Base-by-base conservation (phyloP, 257 asterid genomes). In the Solanum bukasovii region DNA sequence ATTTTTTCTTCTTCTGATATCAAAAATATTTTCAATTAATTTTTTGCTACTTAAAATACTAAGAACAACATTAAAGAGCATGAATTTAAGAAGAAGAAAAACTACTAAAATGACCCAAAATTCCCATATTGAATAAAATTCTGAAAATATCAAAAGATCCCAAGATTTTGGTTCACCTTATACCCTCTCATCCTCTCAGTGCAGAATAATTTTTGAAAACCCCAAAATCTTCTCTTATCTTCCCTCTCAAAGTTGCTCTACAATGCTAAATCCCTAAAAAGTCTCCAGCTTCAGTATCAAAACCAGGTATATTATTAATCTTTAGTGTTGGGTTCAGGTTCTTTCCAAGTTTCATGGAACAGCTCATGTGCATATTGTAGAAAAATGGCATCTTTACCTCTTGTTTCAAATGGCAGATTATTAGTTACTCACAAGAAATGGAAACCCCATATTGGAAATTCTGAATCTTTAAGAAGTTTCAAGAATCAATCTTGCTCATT, bases 371-470 rank as follows among this genome's bases (percentile, higher is more conserved):
- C 56, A 13, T 3, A 81, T 87, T 46, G 78, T 92, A 88, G 93
- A 88, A 90, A 87, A 59, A 95, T 94, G 98, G 94, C 99, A 29
- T 92, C 95, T 89, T 89, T 96, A 34, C 96, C 98, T 35, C 91
- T 95, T 85, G 93, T 90, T 90, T 94, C 92, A 90, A 94, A 89
- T 86, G 85, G 90, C 71, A 91, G 96, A 42, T 86, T 92, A 40
- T 91, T 90, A 71, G 84, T 85, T 90, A 71, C 93, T 42, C 94
- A 74, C 84, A 91, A 91, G 42, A 95, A 89, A 77, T 84, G 89
- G 85, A 81, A 27, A 13, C 10, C 37, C 40, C 42, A 29, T 46
- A 27, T 67, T 89, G 88, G 59, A 33, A 86, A 49, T 75, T 46
- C 25, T 52, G 56, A 86, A 46, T 71, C 83, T 46, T 72, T 86